These are phyloP conservation scores for Podospora appendiculata DNA, from an alignment of 495 filamentous ascomycete species.

Conservation along the genomic window DNA sequence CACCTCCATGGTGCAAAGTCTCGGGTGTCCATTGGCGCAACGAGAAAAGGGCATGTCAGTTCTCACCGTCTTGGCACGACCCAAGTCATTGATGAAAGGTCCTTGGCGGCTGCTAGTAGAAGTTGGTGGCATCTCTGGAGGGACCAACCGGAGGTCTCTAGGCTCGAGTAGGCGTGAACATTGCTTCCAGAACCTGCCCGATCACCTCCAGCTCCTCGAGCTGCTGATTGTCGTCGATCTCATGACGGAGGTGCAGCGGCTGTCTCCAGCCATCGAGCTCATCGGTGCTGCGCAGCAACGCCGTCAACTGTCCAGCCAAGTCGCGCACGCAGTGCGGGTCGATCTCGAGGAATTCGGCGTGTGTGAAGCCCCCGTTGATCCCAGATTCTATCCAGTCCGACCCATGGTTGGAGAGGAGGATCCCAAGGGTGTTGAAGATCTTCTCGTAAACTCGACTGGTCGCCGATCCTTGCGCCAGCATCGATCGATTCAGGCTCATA, in stretches of 20 bases:
- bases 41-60: too few species aligned
- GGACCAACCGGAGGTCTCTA: neutral
- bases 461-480: neutral
- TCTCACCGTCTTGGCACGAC: too few species aligned
- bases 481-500: neutral
- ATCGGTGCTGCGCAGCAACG: neutral
- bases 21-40: too few species aligned
- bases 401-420: conserved; percentile 7
- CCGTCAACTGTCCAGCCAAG: conserved; percentile 6
- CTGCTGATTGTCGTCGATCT: neutral
- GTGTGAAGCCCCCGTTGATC: conserved; percentile 2
- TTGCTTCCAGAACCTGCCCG: neutral
- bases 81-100: neutral
- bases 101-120: neutral
- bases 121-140: neutral
- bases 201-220: neutral
- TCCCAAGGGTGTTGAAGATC: neutral
- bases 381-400: conserved; percentile 11
- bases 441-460: neutral
- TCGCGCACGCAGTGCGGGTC: conserved; percentile 9
- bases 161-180: neutral
- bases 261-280: too few species aligned
- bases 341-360: conserved; percentile 9
- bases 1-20: neutral
- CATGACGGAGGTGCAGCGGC: too few species aligned